Evolutionary conservation across 2,329 filamentous ascomycete genomes (phyloP).

Genomic region (Penicillium vulpinum): DNA sequence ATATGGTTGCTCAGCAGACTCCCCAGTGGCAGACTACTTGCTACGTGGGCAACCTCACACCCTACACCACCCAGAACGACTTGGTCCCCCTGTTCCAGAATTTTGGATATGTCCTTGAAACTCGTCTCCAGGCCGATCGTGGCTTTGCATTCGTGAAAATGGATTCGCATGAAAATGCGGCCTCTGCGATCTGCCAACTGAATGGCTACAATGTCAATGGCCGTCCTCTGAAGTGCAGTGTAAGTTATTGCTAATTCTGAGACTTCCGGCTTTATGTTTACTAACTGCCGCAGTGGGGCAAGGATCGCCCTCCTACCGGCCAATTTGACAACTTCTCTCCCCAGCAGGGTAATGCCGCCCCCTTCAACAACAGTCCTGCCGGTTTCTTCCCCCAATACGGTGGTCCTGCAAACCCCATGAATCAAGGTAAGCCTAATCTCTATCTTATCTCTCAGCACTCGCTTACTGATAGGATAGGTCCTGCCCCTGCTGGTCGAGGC

Average conservation of each 20-base stretch:
- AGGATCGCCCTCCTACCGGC: constrained; percentile 88
- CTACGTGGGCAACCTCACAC: constrained; percentile 96
- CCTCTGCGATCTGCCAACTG: constrained; percentile 96
- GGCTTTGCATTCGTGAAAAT: constrained; percentile 99
- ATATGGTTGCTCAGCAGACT: constrained; percentile 93
- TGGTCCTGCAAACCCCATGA: constrained; percentile 65
- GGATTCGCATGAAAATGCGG: constrained; percentile 96
- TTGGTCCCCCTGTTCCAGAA: constrained; percentile 98
- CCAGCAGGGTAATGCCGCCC: constrained; percentile 66
- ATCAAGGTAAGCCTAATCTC: constrained; percentile 49
- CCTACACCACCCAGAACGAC: constrained; percentile 95
- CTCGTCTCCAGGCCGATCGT: constrained; percentile 94
- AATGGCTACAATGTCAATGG: constrained; percentile 98
- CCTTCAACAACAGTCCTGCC: constrained; percentile 71
- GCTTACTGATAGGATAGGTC: constrained; percentile 41
- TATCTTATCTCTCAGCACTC: constrained; percentile 9
- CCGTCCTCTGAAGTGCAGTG: constrained; percentile 94
- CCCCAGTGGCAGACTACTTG: constrained; percentile 97
- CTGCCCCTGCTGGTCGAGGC: constrained; percentile 59
- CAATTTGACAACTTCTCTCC: constrained; percentile 82
- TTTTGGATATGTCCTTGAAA: constrained; percentile 96
- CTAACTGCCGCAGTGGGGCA: constrained; percentile 75
- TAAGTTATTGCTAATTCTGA: constrained; percentile 57
- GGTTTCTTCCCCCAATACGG: constrained; percentile 93
- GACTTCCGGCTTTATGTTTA: constrained; percentile 27